Base-by-base conservation (phyloP, 257 asterid genomes). In the Penstemon davidsonii region DNA sequence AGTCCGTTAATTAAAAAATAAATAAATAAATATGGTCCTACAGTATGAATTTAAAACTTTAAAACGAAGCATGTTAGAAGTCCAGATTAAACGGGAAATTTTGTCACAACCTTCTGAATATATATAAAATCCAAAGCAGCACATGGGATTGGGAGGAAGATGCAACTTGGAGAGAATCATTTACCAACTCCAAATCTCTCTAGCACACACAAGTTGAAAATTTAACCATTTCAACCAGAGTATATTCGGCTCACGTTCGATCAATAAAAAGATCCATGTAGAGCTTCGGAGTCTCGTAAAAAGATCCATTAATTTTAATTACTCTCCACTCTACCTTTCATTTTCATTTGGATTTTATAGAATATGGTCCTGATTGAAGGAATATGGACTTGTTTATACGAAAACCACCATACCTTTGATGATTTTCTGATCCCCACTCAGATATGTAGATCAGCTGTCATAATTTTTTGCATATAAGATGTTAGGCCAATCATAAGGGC, bases 141-240 rank as follows among this genome's bases (percentile, higher is more conserved):
- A 85, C 88, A 85, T 85, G 90, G 86, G 73, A 73, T 82, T 85
- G 90, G 86, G 73, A 73, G 78, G 81, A 80, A 71, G 79, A 75
- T 82, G 73, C 76, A 71, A 61, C 49, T 73, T 71, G 60, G 61
- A 63, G 61, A 76, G 47, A 77, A 71, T 81, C 74, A 74, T 76
- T 71, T 64, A 74, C 83, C 81, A 73, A 79, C 78, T 83, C 65
- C 42, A 66, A 79, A 70, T 49, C 51, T 66, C 66, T 25, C 62
- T 52, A 2, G 2, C 7, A 59, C 36, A 59, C 36, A 39, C 33
- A 11, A 25, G 33, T 25, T 25, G 33, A 25, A 25, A 25, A 1
- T 25, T 25, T 25, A 25, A 25, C 33, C 33, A 25, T 25, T 25
- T 25, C 33, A 25, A 0, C 33, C 33, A 15, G 18, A 15, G 18